Evolutionary conservation across 495 filamentous ascomycete species (phyloP), one percentile per base, ranked within the genome.

Genomic region (Platismatia glauca): DNA sequence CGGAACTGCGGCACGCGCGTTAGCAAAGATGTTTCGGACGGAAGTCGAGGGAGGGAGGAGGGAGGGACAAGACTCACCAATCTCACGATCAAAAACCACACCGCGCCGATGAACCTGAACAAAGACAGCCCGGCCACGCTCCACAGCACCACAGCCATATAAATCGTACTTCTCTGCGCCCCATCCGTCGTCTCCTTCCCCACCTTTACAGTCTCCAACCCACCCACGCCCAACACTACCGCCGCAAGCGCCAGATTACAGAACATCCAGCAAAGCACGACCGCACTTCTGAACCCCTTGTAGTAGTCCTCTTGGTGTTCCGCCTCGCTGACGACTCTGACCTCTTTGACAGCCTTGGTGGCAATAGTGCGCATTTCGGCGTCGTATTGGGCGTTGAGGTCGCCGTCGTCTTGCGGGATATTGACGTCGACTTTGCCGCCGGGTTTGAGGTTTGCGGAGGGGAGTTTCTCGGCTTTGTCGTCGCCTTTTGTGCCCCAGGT

Each of bases 271-370:
- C 86, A 82, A 58, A 99, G 78, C 60, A 99, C 95, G 68, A 96
- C 91, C 18, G 89, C 82, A 60, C 88, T 91, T 55, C 95, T 83
- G 71, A 99, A 95, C 48, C 92, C 94, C 69, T 92, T 91, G 79
- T 99, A 99, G 72, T 97, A 99, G 73, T 97, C 94, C 76, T 96
- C 91, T 76, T 99, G 94, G 68, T 87, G 88, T 69, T 96, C 91
- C 50, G 78, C 74, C 7, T 87, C 81, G 16, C 83, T 77, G 27
- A 83, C 77, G 0, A 75, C 71, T 12, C 81, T 77, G 64, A 84
- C 81, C 64, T 89, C 85, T 64, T 89, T 87, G 55, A 81, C 79
- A 1, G 85, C 81, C 41, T 83, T 86, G 66, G 88, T 88, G 44
- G 79, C 71, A 70, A 97, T 92, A n/a, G 86, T 83, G 18, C 73